Conservation (phyloP, 1,139 yeast species). For the Pichia sp. region DNA sequence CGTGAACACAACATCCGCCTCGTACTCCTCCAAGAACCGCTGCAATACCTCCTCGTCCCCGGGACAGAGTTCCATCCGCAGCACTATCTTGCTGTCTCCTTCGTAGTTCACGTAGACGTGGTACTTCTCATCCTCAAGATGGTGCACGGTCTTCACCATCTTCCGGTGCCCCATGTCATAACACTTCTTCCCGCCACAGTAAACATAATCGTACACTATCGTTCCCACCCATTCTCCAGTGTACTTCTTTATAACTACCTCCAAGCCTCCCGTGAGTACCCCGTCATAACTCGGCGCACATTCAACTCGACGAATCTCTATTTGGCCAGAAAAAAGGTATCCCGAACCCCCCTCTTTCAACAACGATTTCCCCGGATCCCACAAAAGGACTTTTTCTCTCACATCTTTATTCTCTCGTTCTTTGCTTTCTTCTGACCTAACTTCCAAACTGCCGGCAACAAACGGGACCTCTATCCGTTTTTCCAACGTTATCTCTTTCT, state of each 20-base stretch:
- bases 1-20: background rate
- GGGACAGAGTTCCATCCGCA: conserved; percentile 37
- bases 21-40: conserved; percentile 16
- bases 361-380: conserved; percentile 3
- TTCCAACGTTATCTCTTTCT: conserved; percentile 9
- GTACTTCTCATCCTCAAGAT: conserved; percentile 20
- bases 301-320: conserved; percentile 21
- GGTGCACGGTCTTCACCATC: conserved; percentile 7
- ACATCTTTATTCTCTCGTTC: conserved; percentile 4
- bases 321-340: conserved; percentile 22
- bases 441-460: background rate
- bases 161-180: background rate
- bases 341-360: conserved; percentile 2
- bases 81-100: conserved; percentile 22
- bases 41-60: conserved; percentile 22
- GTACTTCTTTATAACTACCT: conserved; percentile 5
- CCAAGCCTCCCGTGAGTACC: background rate
- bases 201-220: conserved; percentile 20
- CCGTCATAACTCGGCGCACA: background rate
- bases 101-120: conserved; percentile 19
- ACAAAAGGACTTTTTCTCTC: conserved; percentile 5
- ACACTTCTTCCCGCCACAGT: conserved; percentile 5
- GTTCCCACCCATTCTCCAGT: conserved; percentile 23
- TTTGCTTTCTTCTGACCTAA: background rate
- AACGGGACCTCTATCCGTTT: background rate